A percentile compares a stretch with the other conserved stretches of the same genome.
Conservation (phyloP, 2,329 filamentous ascomycete species). For the Cercospora berteroae region DNA sequence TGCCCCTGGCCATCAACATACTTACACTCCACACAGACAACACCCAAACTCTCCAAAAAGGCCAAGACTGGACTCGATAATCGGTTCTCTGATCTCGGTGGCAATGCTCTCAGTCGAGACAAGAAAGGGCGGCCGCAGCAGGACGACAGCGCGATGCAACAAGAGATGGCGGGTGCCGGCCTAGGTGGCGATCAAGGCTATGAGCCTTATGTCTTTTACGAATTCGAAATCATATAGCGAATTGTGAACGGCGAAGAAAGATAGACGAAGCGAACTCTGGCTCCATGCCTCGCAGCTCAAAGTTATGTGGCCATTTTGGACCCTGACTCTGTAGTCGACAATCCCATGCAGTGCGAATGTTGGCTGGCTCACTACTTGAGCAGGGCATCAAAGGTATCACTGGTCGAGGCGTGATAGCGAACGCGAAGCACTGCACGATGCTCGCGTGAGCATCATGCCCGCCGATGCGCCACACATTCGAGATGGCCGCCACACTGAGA, state of each 20-base stretch:
- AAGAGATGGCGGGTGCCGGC: conserved; percentile 77
- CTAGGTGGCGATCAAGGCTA: conserved; percentile 76
- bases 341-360: neutral
- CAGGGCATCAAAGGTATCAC: neutral
- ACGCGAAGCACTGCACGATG: neutral
- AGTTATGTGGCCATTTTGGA: neutral
- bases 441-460: neutral
- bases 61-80: conserved; percentile 66
- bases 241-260: neutral
- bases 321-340: neutral
- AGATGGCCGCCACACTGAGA: neutral
- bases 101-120: conserved; percentile 89
- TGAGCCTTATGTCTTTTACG: conserved; percentile 95
- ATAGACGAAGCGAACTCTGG: neutral
- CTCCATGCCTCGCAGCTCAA: neutral
- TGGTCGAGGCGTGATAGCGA: neutral
- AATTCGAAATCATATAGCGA: conserved; percentile 70
- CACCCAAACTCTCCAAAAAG: conserved; percentile 76
- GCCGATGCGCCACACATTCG: neutral
- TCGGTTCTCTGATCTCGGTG: conserved; percentile 86
- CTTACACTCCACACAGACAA: conserved; percentile 59
- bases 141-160: conserved; percentile 75
- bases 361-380: neutral
- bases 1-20: neutral
- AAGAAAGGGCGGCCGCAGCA: conserved; percentile 90